Conservation (phyloP, 2,329 filamentous ascomycete genomes). For the Fusarium multiceps region DNA sequence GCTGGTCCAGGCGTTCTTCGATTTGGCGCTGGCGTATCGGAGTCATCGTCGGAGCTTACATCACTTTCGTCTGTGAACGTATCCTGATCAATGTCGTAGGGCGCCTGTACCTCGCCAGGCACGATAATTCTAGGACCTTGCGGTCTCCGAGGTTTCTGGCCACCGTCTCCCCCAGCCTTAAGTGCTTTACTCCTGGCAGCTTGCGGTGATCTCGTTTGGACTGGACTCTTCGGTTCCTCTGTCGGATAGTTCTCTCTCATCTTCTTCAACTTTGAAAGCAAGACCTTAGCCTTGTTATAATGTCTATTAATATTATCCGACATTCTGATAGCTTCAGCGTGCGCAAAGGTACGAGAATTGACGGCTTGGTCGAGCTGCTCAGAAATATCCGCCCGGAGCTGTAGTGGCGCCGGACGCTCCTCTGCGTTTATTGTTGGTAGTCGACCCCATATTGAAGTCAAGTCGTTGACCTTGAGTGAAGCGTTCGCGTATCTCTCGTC, state of each 20-base stretch:
- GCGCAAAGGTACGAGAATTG: conserved; percentile 66
- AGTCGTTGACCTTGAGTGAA: conserved; percentile 65
- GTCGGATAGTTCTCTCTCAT: conserved; percentile 71
- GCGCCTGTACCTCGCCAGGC: conserved; percentile 73
- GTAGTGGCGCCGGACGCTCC: conserved; percentile 60
- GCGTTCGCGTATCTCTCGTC: conserved; percentile 68
- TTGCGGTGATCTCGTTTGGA: conserved; percentile 65
- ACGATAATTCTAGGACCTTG: conserved; percentile 70
- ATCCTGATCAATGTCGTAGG: conserved; percentile 73
- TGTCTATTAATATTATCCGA: conserved; percentile 72
- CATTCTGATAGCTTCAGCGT: conserved; percentile 72
- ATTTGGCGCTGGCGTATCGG: conserved; percentile 54
- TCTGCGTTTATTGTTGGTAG: conserved; percentile 62
- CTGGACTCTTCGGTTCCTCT: conserved; percentile 64
- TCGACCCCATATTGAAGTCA: conserved; percentile 67
- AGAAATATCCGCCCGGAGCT: conserved; percentile 70
- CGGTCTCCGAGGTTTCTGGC: conserved; percentile 59
- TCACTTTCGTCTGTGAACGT: conserved; percentile 65
- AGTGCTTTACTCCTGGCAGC: conserved; percentile 61
- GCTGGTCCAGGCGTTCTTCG: conserved; percentile 52
- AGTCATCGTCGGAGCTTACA: conserved; percentile 63
- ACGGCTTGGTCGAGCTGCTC: conserved; percentile 65
- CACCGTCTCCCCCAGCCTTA: conserved; percentile 57
- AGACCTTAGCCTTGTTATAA: conserved; percentile 68
- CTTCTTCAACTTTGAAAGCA: conserved; percentile 67